Base-by-base conservation (phyloP, 2,329 filamentous ascomycete species). In the Didymosphaeria variabile region DNA sequence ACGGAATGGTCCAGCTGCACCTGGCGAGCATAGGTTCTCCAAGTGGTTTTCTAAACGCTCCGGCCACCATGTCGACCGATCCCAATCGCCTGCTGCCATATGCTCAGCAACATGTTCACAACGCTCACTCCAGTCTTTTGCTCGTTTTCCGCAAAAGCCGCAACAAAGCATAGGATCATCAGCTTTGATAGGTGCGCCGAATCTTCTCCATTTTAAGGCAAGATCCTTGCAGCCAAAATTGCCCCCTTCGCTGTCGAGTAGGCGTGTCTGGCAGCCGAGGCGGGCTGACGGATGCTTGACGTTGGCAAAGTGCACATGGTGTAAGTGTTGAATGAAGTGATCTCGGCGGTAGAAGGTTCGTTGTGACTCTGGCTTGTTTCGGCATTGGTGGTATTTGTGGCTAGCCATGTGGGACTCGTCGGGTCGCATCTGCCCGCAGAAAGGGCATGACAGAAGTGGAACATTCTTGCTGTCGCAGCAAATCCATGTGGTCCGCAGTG, bases 401-500 rank as follows among this genome's bases (percentile, higher is more conserved):
- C 64, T 65, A 21, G 73, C 67, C 70, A 77, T 67, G 42, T 77
- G 75, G n/a, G 63, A 62, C 50, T 77, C 74, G 49, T 75, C 72
- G n/a, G 75, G 74, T 42, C 64, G 53, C 19, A 59, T 55, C n/a
- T 72, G 67, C 13, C 74, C 74, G 51, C 74, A 77, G 42, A 78
- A 76, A 1, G 73, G 73, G 49, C 74, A 77, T 2, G 65, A 68
- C 26, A 67, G 61, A n/a, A 77, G 62, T 5, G 64, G 57, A 15
- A 65, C 52, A 12, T 60, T 64, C 38, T 72, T 77, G 0, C 62
- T 70, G 55, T 74, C 70, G 57, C 74, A 77, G 59, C 74, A 78
- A 19, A 77, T 75, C 74, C 74, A 78, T 4, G 75, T 78, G 5
- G 74, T 78, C 13, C 74, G 72, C n/a, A 77, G 71, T 13, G 73